Evolutionary conservation across 1,284 basidiomycete genomes (phyloP).

Genomic region (Puccinia horiana): DNA sequence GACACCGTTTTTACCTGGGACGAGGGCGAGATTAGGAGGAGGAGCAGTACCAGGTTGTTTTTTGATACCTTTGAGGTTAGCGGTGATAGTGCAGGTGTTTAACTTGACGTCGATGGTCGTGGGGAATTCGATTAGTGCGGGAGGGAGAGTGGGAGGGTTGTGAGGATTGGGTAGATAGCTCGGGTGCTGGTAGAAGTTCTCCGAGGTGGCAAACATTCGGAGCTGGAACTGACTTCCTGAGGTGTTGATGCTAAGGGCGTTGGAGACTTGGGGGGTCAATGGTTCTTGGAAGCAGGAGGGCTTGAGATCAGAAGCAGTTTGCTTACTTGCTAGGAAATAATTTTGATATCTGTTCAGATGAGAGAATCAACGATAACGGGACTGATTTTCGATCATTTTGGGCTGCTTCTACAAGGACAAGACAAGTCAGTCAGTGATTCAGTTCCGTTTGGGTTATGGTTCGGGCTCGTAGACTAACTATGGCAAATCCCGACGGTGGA

Average conservation of each 20-base stretch:
- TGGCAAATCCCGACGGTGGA: conserved; percentile 31
- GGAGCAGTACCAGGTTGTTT: conserved; percentile 95
- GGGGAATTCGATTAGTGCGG: conserved; percentile 73
- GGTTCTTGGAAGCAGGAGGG: not conserved
- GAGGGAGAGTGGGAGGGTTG: conserved; percentile 63
- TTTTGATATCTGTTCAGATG: conserved; percentile 67
- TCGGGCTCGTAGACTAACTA: conserved; percentile 9
- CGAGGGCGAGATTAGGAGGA: conserved; percentile 72
- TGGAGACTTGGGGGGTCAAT: conserved; percentile 8
- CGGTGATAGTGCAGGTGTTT: conserved; percentile 70
- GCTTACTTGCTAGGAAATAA: conserved; percentile 58
- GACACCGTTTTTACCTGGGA: conserved; percentile 58
- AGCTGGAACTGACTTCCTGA: conserved; percentile 72
- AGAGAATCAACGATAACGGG: conserved; percentile 67
- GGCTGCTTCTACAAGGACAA: conserved; percentile 65
- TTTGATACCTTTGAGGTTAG: conserved; percentile 86
- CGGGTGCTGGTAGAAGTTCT: conserved; percentile 56
- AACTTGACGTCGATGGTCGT: conserved; percentile 85
- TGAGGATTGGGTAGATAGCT: conserved; percentile 68
- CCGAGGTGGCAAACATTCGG: conserved; percentile 87
- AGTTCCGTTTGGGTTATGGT: not conserved
- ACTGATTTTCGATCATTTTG: conserved; percentile 72
- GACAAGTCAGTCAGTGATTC: not conserved
- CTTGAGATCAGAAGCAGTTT: not conserved
- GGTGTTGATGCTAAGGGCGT: conserved; percentile 3